Evolutionary conservation across 2,329 filamentous ascomycete genomes (phyloP).

Genomic region (Beauveria bassiana): DNA sequence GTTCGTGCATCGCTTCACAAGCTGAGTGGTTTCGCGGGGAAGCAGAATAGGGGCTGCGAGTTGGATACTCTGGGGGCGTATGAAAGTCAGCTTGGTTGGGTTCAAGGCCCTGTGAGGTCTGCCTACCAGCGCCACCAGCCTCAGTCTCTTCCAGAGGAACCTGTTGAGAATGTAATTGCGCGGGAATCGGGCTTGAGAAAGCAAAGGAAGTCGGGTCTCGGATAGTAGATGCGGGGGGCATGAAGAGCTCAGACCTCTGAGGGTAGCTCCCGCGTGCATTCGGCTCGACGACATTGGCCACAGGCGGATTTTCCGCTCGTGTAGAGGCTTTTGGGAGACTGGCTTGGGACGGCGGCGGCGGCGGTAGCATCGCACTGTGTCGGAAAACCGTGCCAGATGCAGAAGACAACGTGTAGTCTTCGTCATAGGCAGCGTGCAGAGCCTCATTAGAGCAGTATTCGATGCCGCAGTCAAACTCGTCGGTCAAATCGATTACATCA

Average conservation of each 20-base stretch:
- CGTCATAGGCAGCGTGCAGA: neutral
- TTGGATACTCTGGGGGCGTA: neutral
- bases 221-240: neutral
- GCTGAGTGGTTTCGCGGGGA: too few relatives aligned
- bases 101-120: neutral
- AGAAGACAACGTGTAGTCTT: neutral
- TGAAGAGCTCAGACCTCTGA: too few relatives aligned
- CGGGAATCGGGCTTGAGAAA: neutral
- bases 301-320: neutral
- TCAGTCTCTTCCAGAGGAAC: too few relatives aligned
- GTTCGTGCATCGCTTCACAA: too few relatives aligned
- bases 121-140: neutral
- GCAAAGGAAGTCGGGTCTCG: neutral
- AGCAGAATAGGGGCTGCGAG: neutral
- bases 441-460: neutral
- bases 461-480: neutral
- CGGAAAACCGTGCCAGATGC: neutral
- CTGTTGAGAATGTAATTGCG: neutral
- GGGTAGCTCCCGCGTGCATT: neutral
- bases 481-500: neutral
- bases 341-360: neutral
- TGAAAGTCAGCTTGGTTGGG: neutral
- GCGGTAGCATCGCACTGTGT: neutral
- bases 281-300: neutral
- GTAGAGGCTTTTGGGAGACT: too few relatives aligned